Evolutionary conservation across 129 eudicot species (phyloP).

Genomic region (Heracleum sosnowskyi): DNA sequence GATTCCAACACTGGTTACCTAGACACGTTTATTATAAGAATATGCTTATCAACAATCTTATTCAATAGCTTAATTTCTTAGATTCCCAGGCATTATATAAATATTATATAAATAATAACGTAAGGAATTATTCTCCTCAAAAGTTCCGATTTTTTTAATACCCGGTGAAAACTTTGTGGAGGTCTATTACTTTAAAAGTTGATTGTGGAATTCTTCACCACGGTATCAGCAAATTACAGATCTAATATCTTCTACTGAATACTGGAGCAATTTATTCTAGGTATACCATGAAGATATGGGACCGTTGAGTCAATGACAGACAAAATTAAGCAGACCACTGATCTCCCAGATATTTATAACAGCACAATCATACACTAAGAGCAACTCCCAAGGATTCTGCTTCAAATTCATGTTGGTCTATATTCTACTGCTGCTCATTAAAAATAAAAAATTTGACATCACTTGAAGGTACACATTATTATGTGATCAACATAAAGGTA

Average conservation of each 20-base stretch:
- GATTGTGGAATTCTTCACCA: background rate
- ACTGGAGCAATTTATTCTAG: background rate
- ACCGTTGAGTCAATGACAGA: background rate
- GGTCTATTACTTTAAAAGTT: background rate
- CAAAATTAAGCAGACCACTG: background rate
- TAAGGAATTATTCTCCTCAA: background rate
- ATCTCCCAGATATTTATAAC: background rate
- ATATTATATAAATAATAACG: background rate
- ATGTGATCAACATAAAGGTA: background rate
- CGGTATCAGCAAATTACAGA: background rate
- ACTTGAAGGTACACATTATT: background rate
- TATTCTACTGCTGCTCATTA: background rate
- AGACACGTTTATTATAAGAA: background rate
- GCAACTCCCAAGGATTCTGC: background rate
- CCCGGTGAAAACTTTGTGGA: background rate
- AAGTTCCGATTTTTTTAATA: background rate
- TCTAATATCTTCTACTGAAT: background rate
- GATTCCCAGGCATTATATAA: background rate
- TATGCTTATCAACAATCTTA: background rate
- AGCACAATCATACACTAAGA: too few species aligned
- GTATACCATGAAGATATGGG: background rate
- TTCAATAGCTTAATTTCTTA: background rate
- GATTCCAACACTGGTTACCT: background rate
- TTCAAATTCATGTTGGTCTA: background rate
- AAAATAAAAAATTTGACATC: background rate